Evolutionary conservation across 2,329 filamentous ascomycete species (phyloP), one percentile per base, ranked within the genome.

Genomic region (Epichloe typhina): DNA sequence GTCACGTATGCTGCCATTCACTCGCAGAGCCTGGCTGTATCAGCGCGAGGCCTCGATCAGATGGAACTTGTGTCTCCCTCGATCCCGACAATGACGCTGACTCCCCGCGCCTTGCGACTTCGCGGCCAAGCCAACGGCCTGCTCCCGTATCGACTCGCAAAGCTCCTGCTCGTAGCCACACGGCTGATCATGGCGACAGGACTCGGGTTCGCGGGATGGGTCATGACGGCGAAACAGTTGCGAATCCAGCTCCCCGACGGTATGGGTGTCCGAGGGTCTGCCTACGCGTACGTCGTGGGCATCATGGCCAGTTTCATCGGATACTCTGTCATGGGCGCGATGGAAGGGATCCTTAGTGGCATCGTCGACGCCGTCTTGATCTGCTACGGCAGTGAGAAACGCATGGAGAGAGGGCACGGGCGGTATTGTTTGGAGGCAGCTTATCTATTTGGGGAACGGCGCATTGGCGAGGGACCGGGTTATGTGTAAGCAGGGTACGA

Each of bases 131-230:
- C 69, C 60, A 62, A 72, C 44, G 74, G 82, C 1, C 73, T 95
- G n/a, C 72, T 93, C 23, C 86, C 93, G 0, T 98, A 97, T 65
- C 82, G 88, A 4, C 80, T 97, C 8, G 86, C 93, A 1, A 97
- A 96, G 66, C 76, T 97, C 31, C 77, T 98, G 7, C 79, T 98
- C 3, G 88, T 96, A 58, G 88, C 91, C 3, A 93, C 89, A 1
- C 82, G 91, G 17, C 86, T 91, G 63, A 86, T 96, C 61, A 95
- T 96, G 80, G 88, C 88, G 0, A 81, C 90, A 45, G 86, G 83
- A 0, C 78, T 98, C 33, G 91, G 91, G 1, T 95, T 97, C 61
- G 90, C 87, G 4, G 91, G 88, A n/a, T 98, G 93, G 93, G 88
- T 97, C 8, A 86, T 88, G 45, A 95, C 90, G 37, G 90, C 93